Evolutionary conservation across 139 green algal species (phyloP), one percentile per base, ranked within the genome.

Genomic region (Mesotaenium endlicherianum): DNA sequence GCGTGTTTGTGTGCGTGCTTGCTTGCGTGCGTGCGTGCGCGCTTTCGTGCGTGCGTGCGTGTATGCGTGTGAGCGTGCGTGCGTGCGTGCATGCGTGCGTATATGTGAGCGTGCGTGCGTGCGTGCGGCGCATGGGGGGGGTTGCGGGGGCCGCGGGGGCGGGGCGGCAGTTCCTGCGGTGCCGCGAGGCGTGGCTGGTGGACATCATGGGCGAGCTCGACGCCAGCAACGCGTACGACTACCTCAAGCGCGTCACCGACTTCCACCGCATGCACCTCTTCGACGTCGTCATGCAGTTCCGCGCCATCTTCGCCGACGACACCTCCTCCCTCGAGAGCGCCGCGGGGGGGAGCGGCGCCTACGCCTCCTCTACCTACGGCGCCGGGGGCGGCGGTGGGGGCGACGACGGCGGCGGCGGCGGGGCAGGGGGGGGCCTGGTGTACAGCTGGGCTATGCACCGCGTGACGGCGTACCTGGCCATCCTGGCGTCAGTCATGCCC

Each of bases 211-310:
- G 88, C 0, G 95, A 97, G 36, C 89, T 98, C 75, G 94, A 97
- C 50, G 44, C 11, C 76, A 92, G 79, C 71, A 89, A 0, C 94
- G 53, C 82, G 16, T 91, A 91, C 76, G 90, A 93, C 36, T 90
- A 93, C 77, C 39, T 98, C 0, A 98, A 98, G 91, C 89, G 92
- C 36, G 79, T 98, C 30, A 98, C 96, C 0, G 97, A 99, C 82
- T 88, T 94, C 80, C 94, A 98, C 84, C 91, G 97, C 47, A 90
- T 98, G 86, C 95, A 99, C 77, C 85, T 99, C n/a, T 98, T 98
- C 81, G 97, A 99, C 80, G 92, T 97, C 39, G 93, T 97, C 39
- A 99, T 97, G 94, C 96, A 99, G 92, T 99, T 97, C 90, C 77
- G 93, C 0, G 95, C 96, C 30, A 94, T 99, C 75, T 99, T 99